phyloP scores from a whole-genome alignment of 148 eudicot genomes.

The Rhododendron kiyosumense region DNA sequence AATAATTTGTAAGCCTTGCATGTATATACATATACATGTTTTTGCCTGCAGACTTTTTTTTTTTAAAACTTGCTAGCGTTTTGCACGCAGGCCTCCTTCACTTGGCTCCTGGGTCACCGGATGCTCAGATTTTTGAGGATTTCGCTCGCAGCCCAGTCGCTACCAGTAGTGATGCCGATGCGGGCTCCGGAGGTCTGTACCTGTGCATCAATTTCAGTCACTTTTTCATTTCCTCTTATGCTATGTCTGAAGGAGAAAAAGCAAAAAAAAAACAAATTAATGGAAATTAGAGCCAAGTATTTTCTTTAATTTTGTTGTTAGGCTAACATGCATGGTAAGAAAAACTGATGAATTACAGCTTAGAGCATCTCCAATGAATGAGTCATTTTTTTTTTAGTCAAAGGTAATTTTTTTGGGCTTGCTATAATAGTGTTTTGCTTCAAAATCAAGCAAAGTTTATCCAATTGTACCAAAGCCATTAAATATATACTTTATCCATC shows the following conservation, averaged over 20 bases:
- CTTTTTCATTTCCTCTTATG: neutral
- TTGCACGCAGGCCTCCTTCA: constrained; percentile 18
- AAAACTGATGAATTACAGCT: neutral
- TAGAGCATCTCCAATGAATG: neutral
- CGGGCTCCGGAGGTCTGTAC: neutral
- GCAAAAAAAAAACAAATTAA: neutral
- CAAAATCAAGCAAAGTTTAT: neutral
- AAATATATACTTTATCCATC: too few relatives aligned
- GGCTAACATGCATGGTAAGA: neutral
- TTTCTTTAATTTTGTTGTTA: too few relatives aligned
- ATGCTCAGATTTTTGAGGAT: constrained; percentile 25
- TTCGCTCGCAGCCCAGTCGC: constrained; percentile 7
- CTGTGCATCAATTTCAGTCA: neutral
- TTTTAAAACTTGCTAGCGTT: neutral
- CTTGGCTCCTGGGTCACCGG: constrained; percentile 24
- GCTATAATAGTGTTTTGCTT: neutral
- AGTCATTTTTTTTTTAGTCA: neutral
- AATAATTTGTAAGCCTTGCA: too few relatives aligned
- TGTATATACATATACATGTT: neutral
- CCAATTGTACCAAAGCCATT: neutral
- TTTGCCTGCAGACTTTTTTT: neutral
- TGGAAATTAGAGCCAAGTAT: neutral
- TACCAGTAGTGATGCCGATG: neutral
- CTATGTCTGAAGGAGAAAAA: neutral
- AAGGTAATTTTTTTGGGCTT: neutral